phyloP scores from a whole-genome alignment of 805 yeast genomes.

The Priceomyces carsonii region DNA sequence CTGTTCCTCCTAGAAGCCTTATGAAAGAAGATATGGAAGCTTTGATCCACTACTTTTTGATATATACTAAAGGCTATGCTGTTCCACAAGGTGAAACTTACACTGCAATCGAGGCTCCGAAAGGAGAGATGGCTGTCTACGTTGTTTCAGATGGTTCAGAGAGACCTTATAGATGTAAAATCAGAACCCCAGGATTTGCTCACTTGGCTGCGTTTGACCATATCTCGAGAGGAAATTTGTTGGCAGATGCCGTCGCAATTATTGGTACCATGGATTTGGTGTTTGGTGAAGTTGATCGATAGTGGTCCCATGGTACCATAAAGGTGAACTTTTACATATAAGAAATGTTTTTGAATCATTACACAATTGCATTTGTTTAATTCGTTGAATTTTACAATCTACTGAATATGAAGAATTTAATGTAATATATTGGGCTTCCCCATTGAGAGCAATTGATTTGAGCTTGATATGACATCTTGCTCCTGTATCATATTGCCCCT shows the following conservation, averaged over 20 bases:
- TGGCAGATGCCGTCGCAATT: conserved; percentile 91
- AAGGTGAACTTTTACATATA: neutral
- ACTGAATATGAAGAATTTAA: no score
- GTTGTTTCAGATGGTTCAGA: conserved; percentile 87
- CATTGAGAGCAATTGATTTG: no score
- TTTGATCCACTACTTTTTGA: conserved; percentile 82
- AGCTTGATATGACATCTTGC: no score
- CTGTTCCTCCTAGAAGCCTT: conserved; percentile 75
- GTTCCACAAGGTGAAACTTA: conserved; percentile 92
- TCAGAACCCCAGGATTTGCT: conserved; percentile 93
- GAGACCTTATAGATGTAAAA: conserved; percentile 89
- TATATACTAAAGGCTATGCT: conserved; percentile 83
- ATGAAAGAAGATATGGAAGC: conserved; percentile 96
- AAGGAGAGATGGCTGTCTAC: conserved; percentile 93
- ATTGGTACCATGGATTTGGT: conserved; percentile 95
- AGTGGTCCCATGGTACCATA: conserved; percentile 16
- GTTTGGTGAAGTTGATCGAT: conserved; percentile 93
- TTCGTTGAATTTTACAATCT: conserved; percentile 9
- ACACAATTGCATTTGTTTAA: conserved; percentile 12
- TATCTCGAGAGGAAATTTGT: conserved; percentile 79
- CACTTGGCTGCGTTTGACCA: conserved; percentile 88
- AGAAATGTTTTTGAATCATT: conserved; percentile 5
- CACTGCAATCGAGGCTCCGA: conserved; percentile 91
- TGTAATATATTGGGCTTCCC: no score
- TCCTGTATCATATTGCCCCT: no score